Base-by-base conservation (phyloP, 2,329 filamentous ascomycete species). In the Coniochaeta hoffmannii region DNA sequence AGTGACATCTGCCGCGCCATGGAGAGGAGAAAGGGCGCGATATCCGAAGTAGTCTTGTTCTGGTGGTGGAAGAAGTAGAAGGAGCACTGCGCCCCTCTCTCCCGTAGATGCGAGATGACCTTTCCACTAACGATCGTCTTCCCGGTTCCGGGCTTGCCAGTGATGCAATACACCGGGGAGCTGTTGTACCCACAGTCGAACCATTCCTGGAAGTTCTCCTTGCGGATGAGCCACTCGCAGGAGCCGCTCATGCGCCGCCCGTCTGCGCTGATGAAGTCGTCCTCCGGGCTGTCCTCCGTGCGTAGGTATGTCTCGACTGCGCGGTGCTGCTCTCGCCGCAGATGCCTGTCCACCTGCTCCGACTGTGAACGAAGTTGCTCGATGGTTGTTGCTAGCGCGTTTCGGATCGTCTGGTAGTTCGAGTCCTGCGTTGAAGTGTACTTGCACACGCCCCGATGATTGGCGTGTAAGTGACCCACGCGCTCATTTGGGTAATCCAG, bases 1-100 rank as follows among this genome's bases (percentile, higher is more conserved):
- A 57, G 57, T 14, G 66, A 64, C 66, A 69, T 67, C 55, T 70
- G 68, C 56, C 59, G 65, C 1, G 66, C 64, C 50, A 69, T 64
- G 0, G 65, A 66, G 2, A 64, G 53, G 6, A 70, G 36, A 1
- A 65, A 65, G 0, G 58, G 8, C 14, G 56, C 62, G 2, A 60
- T 15, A 9, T 49, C 61, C 0, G 38, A 55, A 65, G 82, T 83
- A 59, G 4, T 44, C 17, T 44, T 19, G 17, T 10, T 44, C 6
- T 87, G 24, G 24, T 4, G 11, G 26, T 12, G 12, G 46, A 50
- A 50, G 22, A 50, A 32, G 30, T 31, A 50, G 14, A 10, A 50
- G 11, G n/a, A 22, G 5, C 22, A 15, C 14, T 50, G 24, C 24
- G 7, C n/a, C 22, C 46, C 46, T 5, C 2, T 10, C 22, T 50